Evolutionary conservation across 257 asterid species (phyloP).

Genomic region (Oldenlandia corymbosa): DNA sequence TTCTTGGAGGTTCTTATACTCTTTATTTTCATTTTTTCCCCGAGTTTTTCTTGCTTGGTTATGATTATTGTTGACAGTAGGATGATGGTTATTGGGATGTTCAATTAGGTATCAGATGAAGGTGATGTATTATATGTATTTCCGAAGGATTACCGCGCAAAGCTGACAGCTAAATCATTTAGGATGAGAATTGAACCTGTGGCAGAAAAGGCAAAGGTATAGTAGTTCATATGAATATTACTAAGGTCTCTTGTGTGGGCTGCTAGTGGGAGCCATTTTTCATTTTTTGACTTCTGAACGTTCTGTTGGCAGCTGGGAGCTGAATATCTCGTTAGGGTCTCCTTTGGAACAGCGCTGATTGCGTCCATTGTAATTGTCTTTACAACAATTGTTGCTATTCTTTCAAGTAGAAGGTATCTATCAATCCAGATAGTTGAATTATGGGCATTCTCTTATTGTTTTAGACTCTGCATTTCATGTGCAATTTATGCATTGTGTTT

Average conservation of each 20-base stretch:
- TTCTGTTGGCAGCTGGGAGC: constrained; percentile 62
- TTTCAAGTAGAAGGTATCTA: constrained; percentile 71
- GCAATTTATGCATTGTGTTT: neutral
- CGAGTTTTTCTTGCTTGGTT: neutral
- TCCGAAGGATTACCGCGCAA: constrained; percentile 67
- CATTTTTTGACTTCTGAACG: neutral
- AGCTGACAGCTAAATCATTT: constrained; percentile 78
- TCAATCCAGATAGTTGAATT: neutral
- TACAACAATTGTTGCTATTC: constrained; percentile 73
- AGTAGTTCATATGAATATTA: neutral
- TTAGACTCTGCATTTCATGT: constrained; percentile 10
- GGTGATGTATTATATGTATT: constrained; percentile 90
- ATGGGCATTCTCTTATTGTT: constrained; percentile 9
- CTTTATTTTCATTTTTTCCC: neutral
- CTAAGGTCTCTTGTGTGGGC: neutral
- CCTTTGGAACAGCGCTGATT: constrained; percentile 94
- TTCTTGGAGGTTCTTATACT: constrained; percentile 67
- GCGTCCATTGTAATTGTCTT: constrained; percentile 89
- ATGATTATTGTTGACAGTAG: no score
- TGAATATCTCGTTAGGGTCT: constrained; percentile 82
- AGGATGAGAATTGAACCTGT: constrained; percentile 70
- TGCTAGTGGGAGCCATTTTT: neutral
- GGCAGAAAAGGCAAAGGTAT: constrained; percentile 84
- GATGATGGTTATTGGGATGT: no score
- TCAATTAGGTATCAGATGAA: constrained; percentile 81